These are phyloP conservation scores for Tulasnella sp. DNA, from an alignment of 768 basidiomycete species.

Conservation along the genomic window DNA sequence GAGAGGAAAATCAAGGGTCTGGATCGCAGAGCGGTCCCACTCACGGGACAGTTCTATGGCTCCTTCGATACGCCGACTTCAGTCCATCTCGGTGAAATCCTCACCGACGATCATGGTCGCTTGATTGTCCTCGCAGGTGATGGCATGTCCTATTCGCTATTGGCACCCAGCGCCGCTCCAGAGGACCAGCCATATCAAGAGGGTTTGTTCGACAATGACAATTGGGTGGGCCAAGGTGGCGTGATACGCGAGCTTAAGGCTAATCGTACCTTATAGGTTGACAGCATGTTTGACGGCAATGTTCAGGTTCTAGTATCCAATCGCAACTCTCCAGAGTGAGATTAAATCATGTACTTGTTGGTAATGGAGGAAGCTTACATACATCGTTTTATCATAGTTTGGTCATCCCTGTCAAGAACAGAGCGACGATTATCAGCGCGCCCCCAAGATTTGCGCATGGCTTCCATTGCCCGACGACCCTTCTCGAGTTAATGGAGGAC, in stretches of 20 bases:
- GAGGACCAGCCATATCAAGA: conserved; percentile 20
- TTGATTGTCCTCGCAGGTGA: conserved; percentile 27
- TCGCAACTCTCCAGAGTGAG: too few species aligned
- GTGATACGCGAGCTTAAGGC: background rate
- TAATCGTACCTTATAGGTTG: conserved; percentile 24
- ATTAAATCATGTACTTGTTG: too few species aligned
- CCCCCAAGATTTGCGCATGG: conserved; percentile 3
- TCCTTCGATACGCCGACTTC: conserved; percentile 16
- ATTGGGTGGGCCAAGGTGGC: background rate
- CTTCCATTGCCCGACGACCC: conserved; percentile 1
- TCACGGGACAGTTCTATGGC: conserved; percentile 22
- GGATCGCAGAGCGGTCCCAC: conserved; percentile 8
- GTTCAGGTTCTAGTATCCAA: too few species aligned
- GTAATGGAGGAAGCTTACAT: too few species aligned
- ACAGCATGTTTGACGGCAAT: conserved; percentile 29
- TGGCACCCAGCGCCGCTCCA: conserved; percentile 11
- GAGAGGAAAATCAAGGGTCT: background rate
- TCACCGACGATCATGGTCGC: conserved; percentile 25
- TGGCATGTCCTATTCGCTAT: conserved; percentile 22
- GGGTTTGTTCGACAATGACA: conserved; percentile 25
- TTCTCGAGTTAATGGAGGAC: conserved; percentile 12
- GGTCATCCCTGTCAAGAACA: background rate
- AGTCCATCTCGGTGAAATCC: conserved; percentile 23
- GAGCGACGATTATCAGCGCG: background rate
- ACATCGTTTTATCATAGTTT: too few species aligned